Conservation (phyloP, 2,329 filamentous ascomycete genomes). For the Aspergillus viridinutans region DNA sequence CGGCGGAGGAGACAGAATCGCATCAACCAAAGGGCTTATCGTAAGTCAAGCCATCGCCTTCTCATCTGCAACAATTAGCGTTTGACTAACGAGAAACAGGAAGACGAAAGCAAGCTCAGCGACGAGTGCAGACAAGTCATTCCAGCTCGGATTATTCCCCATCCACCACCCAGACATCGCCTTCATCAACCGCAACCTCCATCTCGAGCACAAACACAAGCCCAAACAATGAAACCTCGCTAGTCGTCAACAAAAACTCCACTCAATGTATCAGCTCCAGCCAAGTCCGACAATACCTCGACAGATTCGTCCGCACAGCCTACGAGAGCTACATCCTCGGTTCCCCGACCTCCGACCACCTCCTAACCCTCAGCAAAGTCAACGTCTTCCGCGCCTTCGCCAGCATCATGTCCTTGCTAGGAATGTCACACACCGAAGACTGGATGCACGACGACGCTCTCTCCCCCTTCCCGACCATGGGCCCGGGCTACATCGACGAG, state of each 20-base stretch:
- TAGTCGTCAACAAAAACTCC: background rate
- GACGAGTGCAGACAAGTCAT: background rate
- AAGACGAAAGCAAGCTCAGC: constrained; percentile 18
- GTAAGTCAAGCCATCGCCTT: constrained; percentile 12
- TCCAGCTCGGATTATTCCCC: background rate
- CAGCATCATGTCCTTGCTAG: constrained; percentile 27
- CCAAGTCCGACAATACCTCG: constrained; percentile 5
- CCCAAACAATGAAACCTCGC: constrained; percentile 1
- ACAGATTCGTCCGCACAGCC: constrained; percentile 18
- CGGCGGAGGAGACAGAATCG: constrained; percentile 28
- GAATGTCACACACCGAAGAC: constrained; percentile 12
- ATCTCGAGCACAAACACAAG: background rate
- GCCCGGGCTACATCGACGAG: constrained; percentile 5
- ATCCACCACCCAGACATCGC: background rate
- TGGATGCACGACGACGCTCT: constrained; percentile 27
- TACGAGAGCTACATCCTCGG: constrained; percentile 23
- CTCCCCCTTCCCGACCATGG: constrained; percentile 20
- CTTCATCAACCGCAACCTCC: background rate
- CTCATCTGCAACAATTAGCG: background rate
- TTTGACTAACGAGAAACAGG: constrained; percentile 6
- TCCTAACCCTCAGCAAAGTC: constrained; percentile 30
- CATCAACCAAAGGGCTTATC: constrained; percentile 28
- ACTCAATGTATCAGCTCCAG: constrained; percentile 1
- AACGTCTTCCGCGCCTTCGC: constrained; percentile 34
- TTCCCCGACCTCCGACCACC: constrained; percentile 26